Percentiles rank a stretch among this genome's conserved stretches.
These are phyloP conservation scores for Xylaria longipes DNA, from an alignment of 495 filamentous ascomycete species.

Conservation along the genomic window DNA sequence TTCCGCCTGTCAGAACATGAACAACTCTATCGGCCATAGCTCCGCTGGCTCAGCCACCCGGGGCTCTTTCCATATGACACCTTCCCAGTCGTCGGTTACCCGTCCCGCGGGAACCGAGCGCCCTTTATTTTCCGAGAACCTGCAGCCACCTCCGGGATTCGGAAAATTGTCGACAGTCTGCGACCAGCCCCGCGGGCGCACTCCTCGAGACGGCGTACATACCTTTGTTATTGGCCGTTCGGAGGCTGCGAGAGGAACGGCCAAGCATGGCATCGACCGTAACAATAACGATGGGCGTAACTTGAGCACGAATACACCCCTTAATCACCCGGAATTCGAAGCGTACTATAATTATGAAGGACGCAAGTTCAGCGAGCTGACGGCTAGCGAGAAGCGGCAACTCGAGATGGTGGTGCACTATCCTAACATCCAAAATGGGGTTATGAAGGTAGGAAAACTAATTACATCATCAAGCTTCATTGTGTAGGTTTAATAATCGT, in stretches of 20 bases:
- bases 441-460: constrained; percentile 32
- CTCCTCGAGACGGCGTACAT: background rate
- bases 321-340: constrained; percentile 18
- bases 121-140: background rate
- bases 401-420: constrained; percentile 28
- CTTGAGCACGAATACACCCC: constrained; percentile 22
- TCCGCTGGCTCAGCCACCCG: background rate
- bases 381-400: background rate
- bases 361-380: background rate
- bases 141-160: background rate
- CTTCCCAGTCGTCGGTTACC: background rate
- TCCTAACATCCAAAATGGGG: constrained; percentile 16
- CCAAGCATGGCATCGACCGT: constrained; percentile 29
- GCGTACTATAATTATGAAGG: constrained; percentile 27
- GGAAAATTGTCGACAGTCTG: background rate
- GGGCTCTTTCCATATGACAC: background rate
- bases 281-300: constrained; percentile 19
- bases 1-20: background rate
- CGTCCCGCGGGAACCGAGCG: background rate
- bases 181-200: background rate
- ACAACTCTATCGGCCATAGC: background rate
- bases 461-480: background rate
- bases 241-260: background rate
- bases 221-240: background rate
- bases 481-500: background rate